Conservation (phyloP, 768 basidiomycete species). For the Mycena vitilis region DNA sequence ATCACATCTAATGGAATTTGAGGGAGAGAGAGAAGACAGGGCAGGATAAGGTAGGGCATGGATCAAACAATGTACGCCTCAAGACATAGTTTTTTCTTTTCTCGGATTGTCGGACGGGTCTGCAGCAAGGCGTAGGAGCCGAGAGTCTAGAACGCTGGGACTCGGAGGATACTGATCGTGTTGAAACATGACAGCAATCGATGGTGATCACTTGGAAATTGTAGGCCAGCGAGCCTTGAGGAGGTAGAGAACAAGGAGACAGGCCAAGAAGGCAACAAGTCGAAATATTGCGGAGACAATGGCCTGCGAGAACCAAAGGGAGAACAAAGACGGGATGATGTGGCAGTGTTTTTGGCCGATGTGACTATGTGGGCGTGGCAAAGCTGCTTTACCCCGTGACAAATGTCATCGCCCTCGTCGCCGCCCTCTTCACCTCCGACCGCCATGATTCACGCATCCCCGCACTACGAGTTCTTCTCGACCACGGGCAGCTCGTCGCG, state of each 20-base stretch:
- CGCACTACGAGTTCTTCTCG: conserved; percentile 12
- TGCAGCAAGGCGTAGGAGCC: too few species aligned
- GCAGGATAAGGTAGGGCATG: too few species aligned
- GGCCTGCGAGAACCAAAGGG: not conserved
- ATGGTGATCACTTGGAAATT: not conserved
- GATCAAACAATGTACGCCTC: too few species aligned
- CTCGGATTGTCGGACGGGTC: too few species aligned
- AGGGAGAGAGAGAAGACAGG: too few species aligned
- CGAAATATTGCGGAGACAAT: not conserved
- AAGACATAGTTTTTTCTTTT: too few species aligned
- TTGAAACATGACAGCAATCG: not conserved
- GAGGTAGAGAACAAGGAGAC: not conserved
- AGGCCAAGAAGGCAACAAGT: not conserved
- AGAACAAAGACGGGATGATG: conserved; percentile 4
- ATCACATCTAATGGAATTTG: too few species aligned
- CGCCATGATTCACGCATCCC: not conserved
- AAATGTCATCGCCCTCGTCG: not conserved
- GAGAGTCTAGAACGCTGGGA: too few species aligned
- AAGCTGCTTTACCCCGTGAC: not conserved
- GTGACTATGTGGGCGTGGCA: not conserved
- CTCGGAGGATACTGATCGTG: too few species aligned
- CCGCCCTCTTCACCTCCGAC: not conserved
- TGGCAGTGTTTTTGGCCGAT: not conserved
- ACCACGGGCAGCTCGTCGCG: not conserved
- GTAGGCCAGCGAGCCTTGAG: not conserved